Percentiles rank a stretch among this genome's conserved stretches.
Conservation (phyloP, 768 basidiomycete genomes). For the Sporobolomyces roseus region DNA sequence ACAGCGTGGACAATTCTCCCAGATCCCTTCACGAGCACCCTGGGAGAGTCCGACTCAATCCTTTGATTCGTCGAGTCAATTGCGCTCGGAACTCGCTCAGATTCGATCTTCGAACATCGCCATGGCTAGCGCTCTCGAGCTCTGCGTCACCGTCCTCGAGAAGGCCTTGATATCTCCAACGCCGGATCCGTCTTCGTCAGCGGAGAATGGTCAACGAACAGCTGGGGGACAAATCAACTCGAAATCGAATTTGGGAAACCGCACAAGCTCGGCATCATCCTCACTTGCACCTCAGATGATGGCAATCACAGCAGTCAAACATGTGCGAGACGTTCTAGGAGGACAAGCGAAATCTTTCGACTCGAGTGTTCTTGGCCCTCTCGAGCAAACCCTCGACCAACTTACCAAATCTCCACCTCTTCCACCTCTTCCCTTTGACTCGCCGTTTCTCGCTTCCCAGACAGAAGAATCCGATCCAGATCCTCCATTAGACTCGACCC, state of each 20-base stretch:
- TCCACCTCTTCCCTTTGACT: conserved; percentile 7
- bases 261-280: neutral
- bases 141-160: conserved; percentile 33
- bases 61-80: too few species aligned
- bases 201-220: too few species aligned
- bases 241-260: too few species aligned
- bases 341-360: conserved; percentile 22
- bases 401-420: conserved; percentile 10
- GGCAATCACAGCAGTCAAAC: conserved; percentile 37
- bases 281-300: conserved; percentile 11
- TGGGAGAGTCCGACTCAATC: conserved; percentile 30
- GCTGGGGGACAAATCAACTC: too few species aligned
- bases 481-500: too few species aligned
- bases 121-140: conserved; percentile 33
- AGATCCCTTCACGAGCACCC: conserved; percentile 31
- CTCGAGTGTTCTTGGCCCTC: conserved; percentile 22
- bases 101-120: conserved; percentile 14
- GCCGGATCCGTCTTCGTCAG: neutral
- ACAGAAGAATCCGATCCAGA: neutral
- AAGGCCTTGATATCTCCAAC: conserved; percentile 10
- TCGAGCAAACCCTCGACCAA: conserved; percentile 7
- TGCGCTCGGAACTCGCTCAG: conserved; percentile 18
- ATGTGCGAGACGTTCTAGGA: conserved; percentile 33
- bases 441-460: neutral
- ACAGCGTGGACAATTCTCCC: conserved; percentile 19